Conservation (phyloP, 139 green algal genomes). For the Coccomyxa sp. region DNA sequence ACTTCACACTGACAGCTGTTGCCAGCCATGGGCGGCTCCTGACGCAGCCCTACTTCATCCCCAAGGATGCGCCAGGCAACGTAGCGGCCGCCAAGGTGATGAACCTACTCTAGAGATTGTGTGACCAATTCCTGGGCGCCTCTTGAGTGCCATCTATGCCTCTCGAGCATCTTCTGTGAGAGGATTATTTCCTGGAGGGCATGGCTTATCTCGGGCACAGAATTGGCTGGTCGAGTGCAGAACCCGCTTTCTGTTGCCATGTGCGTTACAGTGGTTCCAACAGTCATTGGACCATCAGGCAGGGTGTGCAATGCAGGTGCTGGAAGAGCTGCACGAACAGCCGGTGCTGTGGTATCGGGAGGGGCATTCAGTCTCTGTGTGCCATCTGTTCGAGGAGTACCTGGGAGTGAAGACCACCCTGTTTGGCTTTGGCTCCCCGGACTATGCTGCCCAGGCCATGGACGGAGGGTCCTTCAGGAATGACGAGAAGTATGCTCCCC, state of each 20-base stretch:
- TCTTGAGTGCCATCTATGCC: too few relatives aligned
- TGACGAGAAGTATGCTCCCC: constrained; percentile 53
- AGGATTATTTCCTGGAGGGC: too few relatives aligned
- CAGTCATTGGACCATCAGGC: neutral
- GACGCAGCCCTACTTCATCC: constrained; percentile 37
- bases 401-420: constrained; percentile 41
- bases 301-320: neutral
- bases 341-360: neutral
- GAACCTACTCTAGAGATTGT: too few relatives aligned
- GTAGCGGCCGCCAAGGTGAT: constrained; percentile 33
- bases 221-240: too few relatives aligned
- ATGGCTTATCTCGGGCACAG: too few relatives aligned
- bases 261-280: too few relatives aligned
- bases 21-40: neutral
- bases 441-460: neutral
- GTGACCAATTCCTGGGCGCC: too few relatives aligned
- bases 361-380: neutral
- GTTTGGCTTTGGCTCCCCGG: constrained; percentile 58
- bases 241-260: too few relatives aligned
- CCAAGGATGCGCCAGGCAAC: constrained; percentile 30
- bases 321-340: constrained; percentile 1
- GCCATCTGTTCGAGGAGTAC: constrained; percentile 14
- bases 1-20: constrained; percentile 39
- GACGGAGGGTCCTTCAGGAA: constrained; percentile 47
- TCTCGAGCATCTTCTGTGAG: neutral